Evolutionary conservation across 2,329 filamentous ascomycete genomes (phyloP).

Genomic region (Exophiala dermatitidis): DNA sequence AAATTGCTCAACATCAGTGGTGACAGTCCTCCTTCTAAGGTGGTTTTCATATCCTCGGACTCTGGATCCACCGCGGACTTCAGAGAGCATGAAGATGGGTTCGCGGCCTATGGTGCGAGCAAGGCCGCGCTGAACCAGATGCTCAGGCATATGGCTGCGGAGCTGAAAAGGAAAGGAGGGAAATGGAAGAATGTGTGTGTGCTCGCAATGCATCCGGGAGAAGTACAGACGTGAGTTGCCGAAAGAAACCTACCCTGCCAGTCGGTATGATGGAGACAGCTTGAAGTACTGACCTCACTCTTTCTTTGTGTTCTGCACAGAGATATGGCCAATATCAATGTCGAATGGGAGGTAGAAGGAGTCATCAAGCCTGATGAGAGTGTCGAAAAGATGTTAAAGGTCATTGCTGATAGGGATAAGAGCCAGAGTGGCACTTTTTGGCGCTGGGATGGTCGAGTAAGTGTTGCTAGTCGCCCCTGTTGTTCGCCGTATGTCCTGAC

Average conservation of each 20-base stretch:
- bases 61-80: slow-evolving; percentile 48
- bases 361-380: slow-evolving; percentile 46
- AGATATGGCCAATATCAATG: slow-evolving; percentile 48
- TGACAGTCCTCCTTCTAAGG: slow-evolving; percentile 42
- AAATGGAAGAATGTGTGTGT: slow-evolving; percentile 33
- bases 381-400: slow-evolving; percentile 45
- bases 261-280: slow-evolving; percentile 2
- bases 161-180: slow-evolving; percentile 46
- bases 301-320: slow-evolving; percentile 24
- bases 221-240: slow-evolving; percentile 45
- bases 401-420: slow-evolving; percentile 45
- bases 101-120: slow-evolving; percentile 51
- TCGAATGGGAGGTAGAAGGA: slow-evolving; percentile 48
- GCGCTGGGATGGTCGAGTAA: slow-evolving; percentile 49
- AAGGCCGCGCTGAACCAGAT: slow-evolving; percentile 54
- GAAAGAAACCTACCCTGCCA: neutral
- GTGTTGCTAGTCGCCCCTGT: neutral
- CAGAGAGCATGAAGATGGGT: slow-evolving; percentile 51
- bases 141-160: slow-evolving; percentile 50
- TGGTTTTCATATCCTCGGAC: slow-evolving; percentile 53
- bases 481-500: slow-evolving; percentile 1
- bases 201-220: slow-evolving; percentile 51
- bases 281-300: neutral
- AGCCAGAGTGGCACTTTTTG: slow-evolving; percentile 49
- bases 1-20: slow-evolving; percentile 44